phyloP scores from a whole-genome alignment of 2,329 filamentous ascomycete genomes.

The Scopulariopsis brevicaulis region DNA sequence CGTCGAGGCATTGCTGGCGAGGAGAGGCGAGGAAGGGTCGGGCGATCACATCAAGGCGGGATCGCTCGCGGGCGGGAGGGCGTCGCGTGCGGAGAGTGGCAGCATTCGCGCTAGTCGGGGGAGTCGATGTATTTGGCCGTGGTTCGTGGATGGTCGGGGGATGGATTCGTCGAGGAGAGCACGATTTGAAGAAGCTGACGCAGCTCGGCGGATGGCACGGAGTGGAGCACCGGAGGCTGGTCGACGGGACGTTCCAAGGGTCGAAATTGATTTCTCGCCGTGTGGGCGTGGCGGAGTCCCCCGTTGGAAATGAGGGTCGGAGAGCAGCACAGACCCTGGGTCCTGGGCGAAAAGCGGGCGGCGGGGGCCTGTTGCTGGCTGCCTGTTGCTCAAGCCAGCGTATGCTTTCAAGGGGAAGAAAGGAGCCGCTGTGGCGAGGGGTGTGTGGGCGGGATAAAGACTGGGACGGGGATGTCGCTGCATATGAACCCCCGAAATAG shows the following conservation, averaged over 20 bases:
- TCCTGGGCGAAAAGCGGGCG: no score
- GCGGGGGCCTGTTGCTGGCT: background rate
- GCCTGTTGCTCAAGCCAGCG: background rate
- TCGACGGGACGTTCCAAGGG: background rate
- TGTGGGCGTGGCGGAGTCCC: background rate
- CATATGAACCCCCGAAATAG: background rate
- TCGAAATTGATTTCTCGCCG: background rate
- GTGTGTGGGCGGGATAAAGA: background rate
- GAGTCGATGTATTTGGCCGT: background rate
- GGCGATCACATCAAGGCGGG: conserved; percentile 5
- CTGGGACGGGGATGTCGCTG: background rate
- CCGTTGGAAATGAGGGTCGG: background rate
- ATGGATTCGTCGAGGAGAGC: background rate
- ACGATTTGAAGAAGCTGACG: background rate
- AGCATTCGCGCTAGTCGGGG: conserved; percentile 1
- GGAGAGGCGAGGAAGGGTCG: background rate
- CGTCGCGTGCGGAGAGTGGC: background rate
- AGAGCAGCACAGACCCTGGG: background rate
- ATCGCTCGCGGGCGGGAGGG: background rate
- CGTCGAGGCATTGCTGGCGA: conserved; percentile 45
- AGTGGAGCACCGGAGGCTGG: background rate
- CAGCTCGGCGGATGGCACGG: background rate
- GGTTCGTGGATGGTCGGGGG: background rate
- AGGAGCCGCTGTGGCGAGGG: background rate
- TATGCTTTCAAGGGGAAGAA: background rate